phyloP scores from a whole-genome alignment of 768 basidiomycete genomes.

The Amanita pseudoporphyria region DNA sequence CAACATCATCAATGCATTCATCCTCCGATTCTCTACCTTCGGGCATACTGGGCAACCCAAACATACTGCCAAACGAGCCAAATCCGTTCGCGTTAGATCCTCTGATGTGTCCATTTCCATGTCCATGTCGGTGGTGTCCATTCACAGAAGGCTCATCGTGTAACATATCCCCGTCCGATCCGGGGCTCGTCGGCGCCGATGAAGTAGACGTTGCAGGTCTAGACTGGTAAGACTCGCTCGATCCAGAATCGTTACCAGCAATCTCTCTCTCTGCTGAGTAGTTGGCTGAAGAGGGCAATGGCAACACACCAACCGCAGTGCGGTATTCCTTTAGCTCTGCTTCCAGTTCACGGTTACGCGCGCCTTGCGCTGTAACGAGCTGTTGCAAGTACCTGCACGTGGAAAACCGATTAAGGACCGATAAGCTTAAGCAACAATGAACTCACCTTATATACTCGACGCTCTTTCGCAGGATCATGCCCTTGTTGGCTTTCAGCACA shows the following conservation, averaged over 20 bases:
- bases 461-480: constrained; percentile 83
- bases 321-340: constrained; percentile 48
- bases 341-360: constrained; percentile 72
- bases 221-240: constrained; percentile 1
- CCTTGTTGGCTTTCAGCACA: constrained; percentile 85
- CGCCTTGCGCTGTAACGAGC: constrained; percentile 71
- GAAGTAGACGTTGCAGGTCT: neutral
- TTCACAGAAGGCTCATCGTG: constrained; percentile 10
- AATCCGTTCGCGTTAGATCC: no score
- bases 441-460: constrained; percentile 56
- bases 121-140: no score
- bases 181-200: neutral
- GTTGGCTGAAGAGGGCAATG: constrained; percentile 8
- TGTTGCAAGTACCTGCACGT: constrained; percentile 66
- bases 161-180: constrained; percentile 12
- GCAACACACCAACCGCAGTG: constrained; percentile 15
- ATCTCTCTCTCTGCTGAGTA: constrained; percentile 1
- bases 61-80: no score
- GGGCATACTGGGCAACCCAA: no score
- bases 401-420: neutral
- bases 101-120: no score
- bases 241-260: neutral
- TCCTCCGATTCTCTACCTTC: no score
- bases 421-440: neutral
- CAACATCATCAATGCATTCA: no score